A percentile compares a stretch with the other conserved stretches of the same genome.
These are phyloP conservation scores for Stephanodiscus minutulus DNA, from an alignment of 108 stramenopile species.

Conservation along the genomic window DNA sequence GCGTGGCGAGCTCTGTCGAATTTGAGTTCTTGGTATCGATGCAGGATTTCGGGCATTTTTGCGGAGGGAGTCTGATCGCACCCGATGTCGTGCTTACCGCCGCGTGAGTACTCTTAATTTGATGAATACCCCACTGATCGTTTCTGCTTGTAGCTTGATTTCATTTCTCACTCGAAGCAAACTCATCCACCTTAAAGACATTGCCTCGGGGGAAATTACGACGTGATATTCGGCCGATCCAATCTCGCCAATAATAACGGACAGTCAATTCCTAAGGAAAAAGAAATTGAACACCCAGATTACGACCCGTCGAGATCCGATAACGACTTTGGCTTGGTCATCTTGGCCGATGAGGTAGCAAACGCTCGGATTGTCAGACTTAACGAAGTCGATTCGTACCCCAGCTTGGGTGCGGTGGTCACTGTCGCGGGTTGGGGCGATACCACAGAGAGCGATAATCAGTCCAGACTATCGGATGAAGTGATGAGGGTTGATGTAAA, in stretches of 20 bases:
- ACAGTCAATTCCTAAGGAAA: constrained; percentile 4
- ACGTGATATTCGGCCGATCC: constrained; percentile 26
- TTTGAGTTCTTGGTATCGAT: constrained; percentile 2
- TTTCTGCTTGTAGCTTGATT: neutral
- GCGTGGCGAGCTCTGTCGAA: neutral
- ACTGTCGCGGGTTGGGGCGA: constrained; percentile 49
- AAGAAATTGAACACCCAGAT: constrained; percentile 18
- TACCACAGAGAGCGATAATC: constrained; percentile 12
- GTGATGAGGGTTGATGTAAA: constrained; percentile 45
- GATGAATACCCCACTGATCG: neutral
- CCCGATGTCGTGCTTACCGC: constrained; percentile 28
- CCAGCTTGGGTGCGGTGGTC: constrained; percentile 4
- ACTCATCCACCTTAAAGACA: constrained; percentile 8
- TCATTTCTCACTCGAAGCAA: neutral
- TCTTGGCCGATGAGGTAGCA: constrained; percentile 6
- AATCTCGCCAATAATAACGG: constrained; percentile 14
- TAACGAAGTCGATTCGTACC: constrained; percentile 17
- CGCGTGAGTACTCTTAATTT: constrained; percentile 10
- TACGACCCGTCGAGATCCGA: constrained; percentile 20
- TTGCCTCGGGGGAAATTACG: constrained; percentile 13
- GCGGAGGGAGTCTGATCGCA: constrained; percentile 26
- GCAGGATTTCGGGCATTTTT: constrained; percentile 10
- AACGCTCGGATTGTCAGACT: constrained; percentile 14
- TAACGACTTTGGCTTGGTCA: constrained; percentile 28
- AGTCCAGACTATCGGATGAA: constrained; percentile 3